A percentile compares a stretch with the other conserved stretches of the same genome.
Evolutionary conservation across 495 filamentous ascomycete genomes (phyloP).

Genomic region (Podospora pseudoanserina): DNA sequence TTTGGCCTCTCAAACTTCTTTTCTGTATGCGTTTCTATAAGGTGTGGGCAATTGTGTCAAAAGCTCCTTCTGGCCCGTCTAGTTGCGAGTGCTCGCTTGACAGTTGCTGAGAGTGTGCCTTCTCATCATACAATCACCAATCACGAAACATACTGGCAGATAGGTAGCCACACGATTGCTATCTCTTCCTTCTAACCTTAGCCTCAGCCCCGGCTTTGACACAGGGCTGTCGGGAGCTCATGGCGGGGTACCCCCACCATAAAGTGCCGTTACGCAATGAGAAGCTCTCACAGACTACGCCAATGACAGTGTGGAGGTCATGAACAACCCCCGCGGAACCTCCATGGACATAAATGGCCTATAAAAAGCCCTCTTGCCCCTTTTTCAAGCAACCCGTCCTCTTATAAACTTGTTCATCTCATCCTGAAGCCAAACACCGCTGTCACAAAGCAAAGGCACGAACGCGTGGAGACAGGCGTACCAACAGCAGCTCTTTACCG

Average conservation of each 20-base stretch:
- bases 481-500: slow-evolving; percentile 1
- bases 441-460: background rate
- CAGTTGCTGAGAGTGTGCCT: too few species aligned
- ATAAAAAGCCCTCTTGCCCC: background rate
- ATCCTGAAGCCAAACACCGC: background rate
- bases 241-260: background rate
- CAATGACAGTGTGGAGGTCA: background rate
- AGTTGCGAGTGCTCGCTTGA: too few species aligned
- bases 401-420: background rate
- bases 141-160: background rate
- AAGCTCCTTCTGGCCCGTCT: too few species aligned
- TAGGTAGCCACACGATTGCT: background rate
- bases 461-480: background rate
- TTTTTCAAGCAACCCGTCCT: background rate
- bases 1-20: background rate
- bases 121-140: background rate
- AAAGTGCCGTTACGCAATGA: background rate
- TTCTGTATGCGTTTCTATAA: background rate
- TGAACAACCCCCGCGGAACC: background rate
- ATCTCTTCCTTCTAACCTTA: too few species aligned
- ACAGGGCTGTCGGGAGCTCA: background rate
- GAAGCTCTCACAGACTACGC: background rate
- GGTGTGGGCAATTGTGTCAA: too few species aligned
- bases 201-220: too few species aligned
- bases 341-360: background rate